Evolutionary conservation across 257 asterid genomes (phyloP).

Genomic region (Solanum arcanum): DNA sequence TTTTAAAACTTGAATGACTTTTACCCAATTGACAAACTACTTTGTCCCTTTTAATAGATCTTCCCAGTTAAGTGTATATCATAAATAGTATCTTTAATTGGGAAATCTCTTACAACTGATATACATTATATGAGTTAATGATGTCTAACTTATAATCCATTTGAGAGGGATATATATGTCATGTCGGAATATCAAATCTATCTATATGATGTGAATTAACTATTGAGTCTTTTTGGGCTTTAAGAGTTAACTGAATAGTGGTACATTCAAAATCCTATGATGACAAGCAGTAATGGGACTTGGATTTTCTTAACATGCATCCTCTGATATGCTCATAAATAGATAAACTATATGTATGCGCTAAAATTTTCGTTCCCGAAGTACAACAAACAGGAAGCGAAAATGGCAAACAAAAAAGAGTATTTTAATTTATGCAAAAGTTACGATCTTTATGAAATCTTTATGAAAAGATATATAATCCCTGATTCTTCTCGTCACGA

Average conservation of each 20-base stretch:
- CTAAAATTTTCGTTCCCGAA: neutral
- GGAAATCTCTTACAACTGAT: neutral
- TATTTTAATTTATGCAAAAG: no score
- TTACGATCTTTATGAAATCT: no score
- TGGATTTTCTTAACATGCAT: neutral
- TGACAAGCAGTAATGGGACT: neutral
- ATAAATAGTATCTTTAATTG: neutral
- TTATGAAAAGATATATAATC: neutral
- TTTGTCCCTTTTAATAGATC: no score
- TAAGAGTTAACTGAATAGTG: no score
- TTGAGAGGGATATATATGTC: neutral
- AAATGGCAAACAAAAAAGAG: neutral
- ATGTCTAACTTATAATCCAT: neutral
- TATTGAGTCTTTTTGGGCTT: neutral
- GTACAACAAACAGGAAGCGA: neutral
- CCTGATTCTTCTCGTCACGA: neutral
- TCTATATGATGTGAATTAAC: no score
- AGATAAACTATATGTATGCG: no score
- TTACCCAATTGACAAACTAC: no score
- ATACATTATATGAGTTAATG: neutral
- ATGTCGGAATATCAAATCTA: no score
- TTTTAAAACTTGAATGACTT: no score
- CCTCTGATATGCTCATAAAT: no score
- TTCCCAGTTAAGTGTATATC: neutral
- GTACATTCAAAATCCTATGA: neutral